These are phyloP conservation scores for Puccinia novopanici DNA, from an alignment of 1,284 basidiomycete genomes.

Conservation along the genomic window DNA sequence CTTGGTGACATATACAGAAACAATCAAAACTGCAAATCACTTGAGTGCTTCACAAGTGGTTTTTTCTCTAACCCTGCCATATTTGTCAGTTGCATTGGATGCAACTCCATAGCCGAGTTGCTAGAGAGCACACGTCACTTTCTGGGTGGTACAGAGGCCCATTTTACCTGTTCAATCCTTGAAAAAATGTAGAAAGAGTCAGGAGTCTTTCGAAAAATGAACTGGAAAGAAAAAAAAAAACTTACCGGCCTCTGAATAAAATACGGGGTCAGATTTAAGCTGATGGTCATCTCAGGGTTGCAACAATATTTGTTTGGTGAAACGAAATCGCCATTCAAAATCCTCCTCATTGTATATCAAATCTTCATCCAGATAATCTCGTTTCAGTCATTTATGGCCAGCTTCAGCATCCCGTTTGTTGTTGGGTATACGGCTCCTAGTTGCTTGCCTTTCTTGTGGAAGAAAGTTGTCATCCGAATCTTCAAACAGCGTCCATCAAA, in stretches of 20 bases:
- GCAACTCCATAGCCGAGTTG: conserved; percentile 22
- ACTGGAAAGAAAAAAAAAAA: neutral
- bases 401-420: neutral
- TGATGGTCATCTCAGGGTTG: conserved; percentile 5
- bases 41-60: neutral
- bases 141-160: neutral
- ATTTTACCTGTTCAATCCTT: neutral
- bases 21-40: neutral
- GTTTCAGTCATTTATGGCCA: neutral
- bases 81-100: conserved; percentile 12
- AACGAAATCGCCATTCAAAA: neutral
- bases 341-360: neutral
- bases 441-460: neutral
- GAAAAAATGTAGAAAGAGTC: neutral
- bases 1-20: neutral
- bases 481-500: too few relatives aligned
- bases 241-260: conserved; percentile 2
- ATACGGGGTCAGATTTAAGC: neutral
- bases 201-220: neutral
- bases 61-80: neutral
- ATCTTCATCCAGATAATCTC: neutral
- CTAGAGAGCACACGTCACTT: neutral
- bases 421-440: neutral
- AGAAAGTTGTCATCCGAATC: too few relatives aligned
- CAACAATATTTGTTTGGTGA: conserved; percentile 1